These are phyloP conservation scores for Capsicum rhomboideum DNA, from an alignment of 257 asterid species.

Conservation along the genomic window DNA sequence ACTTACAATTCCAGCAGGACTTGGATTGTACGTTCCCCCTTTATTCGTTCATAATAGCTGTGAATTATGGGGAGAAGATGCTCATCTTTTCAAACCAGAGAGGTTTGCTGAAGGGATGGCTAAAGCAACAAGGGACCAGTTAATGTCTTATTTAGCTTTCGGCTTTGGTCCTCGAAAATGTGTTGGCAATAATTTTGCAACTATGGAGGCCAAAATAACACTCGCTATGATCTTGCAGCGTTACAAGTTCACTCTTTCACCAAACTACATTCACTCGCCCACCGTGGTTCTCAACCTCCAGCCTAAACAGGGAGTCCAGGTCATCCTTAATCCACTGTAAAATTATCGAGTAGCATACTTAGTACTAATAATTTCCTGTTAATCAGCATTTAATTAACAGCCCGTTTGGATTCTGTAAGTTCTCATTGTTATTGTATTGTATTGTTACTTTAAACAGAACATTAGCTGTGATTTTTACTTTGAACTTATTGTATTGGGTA, in stretches of 20 bases:
- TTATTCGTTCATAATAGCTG: conserved; percentile 34
- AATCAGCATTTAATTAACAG: neutral
- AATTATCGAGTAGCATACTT: neutral
- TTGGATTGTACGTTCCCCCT: conserved; percentile 24
- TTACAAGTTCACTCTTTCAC: conserved; percentile 33
- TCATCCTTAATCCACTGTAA: neutral
- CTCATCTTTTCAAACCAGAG: conserved; percentile 37
- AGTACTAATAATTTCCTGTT: neutral
- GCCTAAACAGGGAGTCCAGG: neutral
- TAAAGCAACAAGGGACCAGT: conserved; percentile 38
- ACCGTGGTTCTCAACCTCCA: conserved; percentile 10
- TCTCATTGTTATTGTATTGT: neutral
- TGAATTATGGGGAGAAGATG: conserved; percentile 48
- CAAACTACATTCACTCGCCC: conserved; percentile 36
- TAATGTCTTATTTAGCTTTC: conserved; percentile 38
- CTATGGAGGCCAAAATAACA: conserved; percentile 44
- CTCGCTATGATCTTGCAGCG: conserved; percentile 41
- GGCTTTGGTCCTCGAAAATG: conserved; percentile 51
- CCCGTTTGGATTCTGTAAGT: neutral
- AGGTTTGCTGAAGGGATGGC: conserved; percentile 44
- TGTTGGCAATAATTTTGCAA: conserved; percentile 39
- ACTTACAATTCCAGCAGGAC: conserved; percentile 19
- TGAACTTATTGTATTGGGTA: neutral
- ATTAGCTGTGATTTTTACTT: neutral
- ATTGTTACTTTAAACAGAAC: neutral